A percentile compares a stretch with the other conserved stretches of the same genome.
Evolutionary conservation across 2,329 filamentous ascomycete genomes (phyloP).

Genomic region (Samsoniella hepiali): DNA sequence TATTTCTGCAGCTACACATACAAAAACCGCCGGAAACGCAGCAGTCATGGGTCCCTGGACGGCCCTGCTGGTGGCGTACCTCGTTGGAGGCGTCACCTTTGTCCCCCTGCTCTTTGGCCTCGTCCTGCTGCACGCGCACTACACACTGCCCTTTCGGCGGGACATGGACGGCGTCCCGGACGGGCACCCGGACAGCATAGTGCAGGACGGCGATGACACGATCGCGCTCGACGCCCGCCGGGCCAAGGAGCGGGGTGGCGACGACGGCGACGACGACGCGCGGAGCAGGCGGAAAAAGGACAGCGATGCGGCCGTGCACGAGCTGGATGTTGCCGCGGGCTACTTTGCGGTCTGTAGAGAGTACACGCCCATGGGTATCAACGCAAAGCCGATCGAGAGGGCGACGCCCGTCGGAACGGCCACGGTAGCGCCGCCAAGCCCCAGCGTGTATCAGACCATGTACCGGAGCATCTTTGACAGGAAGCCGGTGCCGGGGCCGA

Average conservation of each 20-base stretch:
- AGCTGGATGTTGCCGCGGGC: constrained; percentile 77
- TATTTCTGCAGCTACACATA: background rate
- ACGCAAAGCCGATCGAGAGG: constrained; percentile 87
- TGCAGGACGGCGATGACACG: constrained; percentile 62
- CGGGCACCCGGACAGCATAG: constrained; percentile 40
- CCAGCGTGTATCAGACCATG: constrained; percentile 97
- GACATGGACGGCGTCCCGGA: constrained; percentile 33
- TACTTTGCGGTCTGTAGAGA: constrained; percentile 96
- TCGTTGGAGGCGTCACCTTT: constrained; percentile 85
- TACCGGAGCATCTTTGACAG: constrained; percentile 94
- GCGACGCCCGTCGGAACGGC: constrained; percentile 73
- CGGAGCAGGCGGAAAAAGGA: constrained; percentile 7
- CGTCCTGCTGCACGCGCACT: constrained; percentile 64
- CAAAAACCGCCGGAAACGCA: background rate
- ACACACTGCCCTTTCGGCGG: constrained; percentile 58
- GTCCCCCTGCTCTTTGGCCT: constrained; percentile 66
- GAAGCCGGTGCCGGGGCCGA: constrained; percentile 49
- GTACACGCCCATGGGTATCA: constrained; percentile 86
- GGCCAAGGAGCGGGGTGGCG: constrained; percentile 56
- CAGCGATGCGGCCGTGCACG: constrained; percentile 28
- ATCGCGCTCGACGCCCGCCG: constrained; percentile 60
- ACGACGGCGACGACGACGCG: constrained; percentile 35
- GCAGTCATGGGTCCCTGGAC: constrained; percentile 48
- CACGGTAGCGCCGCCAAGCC: constrained; percentile 74
- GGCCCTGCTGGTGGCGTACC: constrained; percentile 68